These are phyloP conservation scores for Backusella tuberculispora DNA, from an alignment of 192 early-diverging fungal genomes.

Conservation along the genomic window DNA sequence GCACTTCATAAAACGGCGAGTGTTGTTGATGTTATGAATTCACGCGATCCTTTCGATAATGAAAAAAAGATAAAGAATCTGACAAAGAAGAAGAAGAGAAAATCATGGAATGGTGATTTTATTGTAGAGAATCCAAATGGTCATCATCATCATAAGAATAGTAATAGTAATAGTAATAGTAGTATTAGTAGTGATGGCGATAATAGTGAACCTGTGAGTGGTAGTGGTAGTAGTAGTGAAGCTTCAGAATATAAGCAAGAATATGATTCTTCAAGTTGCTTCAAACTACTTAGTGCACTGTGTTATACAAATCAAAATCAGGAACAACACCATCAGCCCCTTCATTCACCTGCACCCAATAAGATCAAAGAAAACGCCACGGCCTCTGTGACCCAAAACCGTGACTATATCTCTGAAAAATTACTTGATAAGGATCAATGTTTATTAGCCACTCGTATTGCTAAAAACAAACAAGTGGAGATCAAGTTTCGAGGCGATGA, in stretches of 20 bases:
- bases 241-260: neutral
- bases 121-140: neutral
- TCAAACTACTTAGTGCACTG: neutral
- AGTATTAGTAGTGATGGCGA: too few relatives aligned
- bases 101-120: conserved; percentile 1
- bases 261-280: neutral
- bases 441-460: conserved; percentile 9
- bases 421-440: conserved; percentile 1
- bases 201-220: too few relatives aligned
- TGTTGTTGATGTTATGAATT: neutral
- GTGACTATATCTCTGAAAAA: conserved; percentile 26
- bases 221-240: too few relatives aligned
- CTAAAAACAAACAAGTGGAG: conserved; percentile 15
- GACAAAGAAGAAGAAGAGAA: neutral
- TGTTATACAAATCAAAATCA: neutral
- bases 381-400: neutral
- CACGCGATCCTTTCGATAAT: neutral
- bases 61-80: neutral
- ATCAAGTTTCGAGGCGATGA: conserved; percentile 7
- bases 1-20: neutral
- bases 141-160: neutral
- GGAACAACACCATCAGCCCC: neutral
- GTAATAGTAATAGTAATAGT: too few relatives aligned
- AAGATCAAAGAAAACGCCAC: neutral
- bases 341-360: conserved; percentile 5